A percentile compares a stretch with the other conserved stretches of the same genome.
These are phyloP conservation scores for Phytophthora rubi DNA, from an alignment of 352 stramenopile species.

Conservation along the genomic window DNA sequence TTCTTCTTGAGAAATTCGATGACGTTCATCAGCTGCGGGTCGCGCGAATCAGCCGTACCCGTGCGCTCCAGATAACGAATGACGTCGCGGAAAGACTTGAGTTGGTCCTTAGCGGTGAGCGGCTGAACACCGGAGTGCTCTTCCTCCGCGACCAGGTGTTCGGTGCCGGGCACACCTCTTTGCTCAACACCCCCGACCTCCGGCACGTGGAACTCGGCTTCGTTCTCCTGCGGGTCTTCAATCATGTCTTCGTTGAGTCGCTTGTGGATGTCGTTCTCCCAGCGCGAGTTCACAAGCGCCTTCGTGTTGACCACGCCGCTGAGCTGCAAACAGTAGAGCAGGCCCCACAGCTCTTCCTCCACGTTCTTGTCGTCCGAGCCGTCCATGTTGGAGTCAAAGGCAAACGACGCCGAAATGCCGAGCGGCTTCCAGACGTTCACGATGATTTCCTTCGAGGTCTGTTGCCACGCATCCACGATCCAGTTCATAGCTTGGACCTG, in stretches of 20 bases:
- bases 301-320: conserved; percentile 89
- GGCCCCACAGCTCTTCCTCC: conserved; percentile 85
- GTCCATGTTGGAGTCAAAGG: conserved; percentile 67
- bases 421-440: conserved; percentile 82
- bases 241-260: conserved; percentile 90
- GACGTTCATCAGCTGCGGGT: conserved; percentile 77
- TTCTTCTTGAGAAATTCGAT: conserved; percentile 91
- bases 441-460: conserved; percentile 80
- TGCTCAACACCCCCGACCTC: conserved; percentile 52
- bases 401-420: conserved; percentile 64
- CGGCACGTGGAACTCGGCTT: conserved; percentile 82
- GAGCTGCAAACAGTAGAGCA: conserved; percentile 87
- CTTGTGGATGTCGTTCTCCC: conserved; percentile 91
- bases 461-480: conserved; percentile 86
- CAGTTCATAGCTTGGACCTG: conserved; percentile 89
- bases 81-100: conserved; percentile 87
- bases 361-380: conserved; percentile 82
- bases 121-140: conserved; percentile 44
- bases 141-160: conserved; percentile 46
- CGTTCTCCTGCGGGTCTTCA: conserved; percentile 80
- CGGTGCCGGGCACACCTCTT: conserved; percentile 11
- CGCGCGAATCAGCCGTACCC: conserved; percentile 63
- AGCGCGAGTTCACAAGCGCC: conserved; percentile 87
- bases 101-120: conserved; percentile 76
- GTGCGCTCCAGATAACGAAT: conserved; percentile 87